Evolutionary conservation across 2,329 filamentous ascomycete species (phyloP).

Genomic region (Clathrospora elynae): DNA sequence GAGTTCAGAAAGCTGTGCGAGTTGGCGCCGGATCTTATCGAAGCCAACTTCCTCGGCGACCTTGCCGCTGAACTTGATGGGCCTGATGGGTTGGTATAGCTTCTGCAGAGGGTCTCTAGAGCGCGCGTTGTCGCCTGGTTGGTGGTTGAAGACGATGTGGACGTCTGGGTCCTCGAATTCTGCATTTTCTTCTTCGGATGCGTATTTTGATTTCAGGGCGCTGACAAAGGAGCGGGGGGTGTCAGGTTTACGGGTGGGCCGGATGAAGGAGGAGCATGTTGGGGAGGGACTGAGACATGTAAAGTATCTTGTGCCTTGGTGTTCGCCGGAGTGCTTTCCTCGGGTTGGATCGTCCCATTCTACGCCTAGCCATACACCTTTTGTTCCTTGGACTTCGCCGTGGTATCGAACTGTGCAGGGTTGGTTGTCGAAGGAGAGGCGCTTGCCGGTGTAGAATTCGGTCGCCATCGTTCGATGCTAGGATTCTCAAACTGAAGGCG

Average conservation of each 20-base stretch:
- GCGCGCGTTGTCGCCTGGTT: conserved; percentile 24
- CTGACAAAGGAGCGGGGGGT: conserved; percentile 73
- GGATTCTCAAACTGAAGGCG: neutral
- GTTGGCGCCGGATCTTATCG: conserved; percentile 82
- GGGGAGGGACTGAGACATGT: conserved; percentile 61
- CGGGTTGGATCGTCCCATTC: conserved; percentile 91
- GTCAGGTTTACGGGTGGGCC: conserved; percentile 74
- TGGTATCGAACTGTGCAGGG: conserved; percentile 85
- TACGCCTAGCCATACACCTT: conserved; percentile 85
- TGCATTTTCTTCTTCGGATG: conserved; percentile 49
- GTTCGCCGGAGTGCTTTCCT: conserved; percentile 88
- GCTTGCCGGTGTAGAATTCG: conserved; percentile 65
- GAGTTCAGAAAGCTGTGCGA: conserved; percentile 78
- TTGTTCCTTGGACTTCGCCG: conserved; percentile 75
- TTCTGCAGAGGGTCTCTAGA: conserved; percentile 22
- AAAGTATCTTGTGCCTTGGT: conserved; percentile 66
- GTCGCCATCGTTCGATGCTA: conserved; percentile 31
- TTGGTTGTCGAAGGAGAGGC: conserved; percentile 77
- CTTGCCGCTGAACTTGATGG: conserved; percentile 77
- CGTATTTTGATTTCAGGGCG: conserved; percentile 84
- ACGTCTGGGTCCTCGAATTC: conserved; percentile 46
- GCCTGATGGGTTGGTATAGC: conserved; percentile 42
- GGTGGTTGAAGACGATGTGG: conserved; percentile 37
- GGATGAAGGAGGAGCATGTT: conserved; percentile 84
- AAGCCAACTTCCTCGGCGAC: conserved; percentile 93